Evolutionary conservation across 352 stramenopile genomes (phyloP).

Genomic region (Phytophthora pinifolia): DNA sequence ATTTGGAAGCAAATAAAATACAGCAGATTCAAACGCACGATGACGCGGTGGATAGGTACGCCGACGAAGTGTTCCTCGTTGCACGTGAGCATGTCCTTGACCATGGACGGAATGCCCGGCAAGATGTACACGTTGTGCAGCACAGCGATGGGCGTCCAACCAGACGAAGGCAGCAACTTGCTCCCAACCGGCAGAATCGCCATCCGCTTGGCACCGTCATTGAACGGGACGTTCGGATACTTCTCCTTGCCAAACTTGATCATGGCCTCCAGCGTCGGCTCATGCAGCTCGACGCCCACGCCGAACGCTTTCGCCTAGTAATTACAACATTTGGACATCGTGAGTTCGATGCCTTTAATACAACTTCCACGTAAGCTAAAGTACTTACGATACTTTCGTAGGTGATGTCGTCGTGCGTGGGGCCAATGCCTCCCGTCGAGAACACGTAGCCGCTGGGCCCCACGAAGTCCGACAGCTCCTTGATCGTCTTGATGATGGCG

Average conservation of each 20-base stretch:
- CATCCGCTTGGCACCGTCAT: conserved; percentile 75
- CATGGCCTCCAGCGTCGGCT: conserved; percentile 59
- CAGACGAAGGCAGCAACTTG: conserved; percentile 45
- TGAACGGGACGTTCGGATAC: conserved; percentile 53
- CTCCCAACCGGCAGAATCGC: conserved; percentile 55
- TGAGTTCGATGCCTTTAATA: background rate
- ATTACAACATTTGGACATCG: background rate
- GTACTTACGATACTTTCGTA: conserved; percentile 75
- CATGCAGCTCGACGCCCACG: conserved; percentile 56
- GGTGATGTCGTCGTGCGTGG: conserved; percentile 88
- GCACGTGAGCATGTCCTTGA: conserved; percentile 73
- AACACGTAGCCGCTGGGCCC: conserved; percentile 81
- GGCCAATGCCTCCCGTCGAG: conserved; percentile 82
- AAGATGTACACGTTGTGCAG: conserved; percentile 84
- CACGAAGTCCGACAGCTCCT: conserved; percentile 73
- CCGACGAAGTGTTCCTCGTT: conserved; percentile 79
- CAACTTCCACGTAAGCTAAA: background rate
- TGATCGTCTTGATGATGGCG: conserved; percentile 70
- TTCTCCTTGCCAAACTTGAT: conserved; percentile 51
- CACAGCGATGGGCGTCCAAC: conserved; percentile 69
- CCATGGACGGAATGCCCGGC: conserved; percentile 71
- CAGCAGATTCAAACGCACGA: conserved; percentile 36
- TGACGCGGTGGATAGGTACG: conserved; percentile 71
- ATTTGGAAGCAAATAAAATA: background rate
- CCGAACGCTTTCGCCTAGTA: conserved; percentile 66